Base-by-base conservation (phyloP, 2,329 filamentous ascomycete species). In the Epichloe scottii region DNA sequence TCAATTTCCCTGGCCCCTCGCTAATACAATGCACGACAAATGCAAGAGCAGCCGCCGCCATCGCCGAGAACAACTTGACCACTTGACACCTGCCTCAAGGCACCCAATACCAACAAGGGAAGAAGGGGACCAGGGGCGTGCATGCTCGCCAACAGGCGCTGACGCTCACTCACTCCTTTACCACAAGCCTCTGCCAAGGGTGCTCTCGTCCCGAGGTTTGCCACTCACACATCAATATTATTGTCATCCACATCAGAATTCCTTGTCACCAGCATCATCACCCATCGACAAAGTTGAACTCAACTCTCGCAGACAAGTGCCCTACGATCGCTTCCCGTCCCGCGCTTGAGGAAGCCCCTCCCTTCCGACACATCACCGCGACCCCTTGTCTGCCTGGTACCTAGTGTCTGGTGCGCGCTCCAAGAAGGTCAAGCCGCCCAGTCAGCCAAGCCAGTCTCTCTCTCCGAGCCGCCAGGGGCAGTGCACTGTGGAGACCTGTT, bases 381-480 rank as follows among this genome's bases (percentile, higher is more conserved):
- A 41, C 39, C 26, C 37, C 39, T 47, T 39, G 46, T 37, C 43
- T 46, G 23, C 34, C 44, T 15, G 11, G 39, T 34, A 26, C 8
- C 30, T n/a, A 14, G 41, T 30, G 14, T 35, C 7, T 30, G 17
- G 41, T 45, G 19, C 33, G 41, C 19, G 35, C 35, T 42, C 48
- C 41, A 30, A 19, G 8, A 10, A 23, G 40, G 23, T 12, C 46
- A 37, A 46, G 41, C 46, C 46, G 46, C 51, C 35, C 48, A 10
- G 26, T 30, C 3, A 30, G 26, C 43, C 37, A 48, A 46, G n/a
- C n/a, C n/a, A n/a, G n/a, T n/a, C n/a, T n/a, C n/a, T n/a, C n/a
- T 49, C 51, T 42, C 46, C n/a, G 46, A 48, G 46, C 46, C 37
- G 26, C 26, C 51, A 52, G 51, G 51, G 51, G 46, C 50, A 46